A percentile compares a stretch with the other conserved stretches of the same genome.
Evolutionary conservation across 768 basidiomycete species (phyloP).

Genomic region (Leccinum aurantiacum): DNA sequence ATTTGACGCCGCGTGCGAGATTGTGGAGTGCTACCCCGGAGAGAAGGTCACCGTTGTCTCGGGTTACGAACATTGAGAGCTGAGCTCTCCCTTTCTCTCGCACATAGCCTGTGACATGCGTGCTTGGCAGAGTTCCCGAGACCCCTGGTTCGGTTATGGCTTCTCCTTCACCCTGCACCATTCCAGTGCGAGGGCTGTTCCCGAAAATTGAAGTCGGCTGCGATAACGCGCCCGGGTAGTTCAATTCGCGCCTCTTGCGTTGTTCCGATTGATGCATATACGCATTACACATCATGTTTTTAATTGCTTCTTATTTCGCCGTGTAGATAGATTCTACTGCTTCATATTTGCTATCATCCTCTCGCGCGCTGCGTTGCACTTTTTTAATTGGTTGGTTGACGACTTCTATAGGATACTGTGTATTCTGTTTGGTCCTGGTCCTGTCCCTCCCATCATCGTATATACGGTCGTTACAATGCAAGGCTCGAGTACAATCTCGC

Average conservation of each 20-base stretch:
- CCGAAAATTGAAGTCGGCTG: neutral
- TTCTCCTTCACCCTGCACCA: neutral
- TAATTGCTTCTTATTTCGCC: neutral
- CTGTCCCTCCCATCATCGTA: neutral
- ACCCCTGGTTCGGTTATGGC: neutral
- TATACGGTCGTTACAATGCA: neutral
- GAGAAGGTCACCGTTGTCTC: slow-evolving; percentile 29
- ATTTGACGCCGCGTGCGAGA: slow-evolving; percentile 6
- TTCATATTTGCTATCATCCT: neutral
- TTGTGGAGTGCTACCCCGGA: slow-evolving; percentile 13
- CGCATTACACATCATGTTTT: neutral
- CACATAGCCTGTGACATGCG: neutral
- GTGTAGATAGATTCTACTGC: neutral
- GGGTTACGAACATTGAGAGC: slow-evolving; percentile 18
- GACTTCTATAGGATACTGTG: neutral
- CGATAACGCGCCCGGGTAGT: neutral
- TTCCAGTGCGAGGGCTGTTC: neutral
- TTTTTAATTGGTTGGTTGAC: neutral
- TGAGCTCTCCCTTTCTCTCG: slow-evolving; percentile 17
- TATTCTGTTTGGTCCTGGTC: neutral
- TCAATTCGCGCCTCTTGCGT: neutral
- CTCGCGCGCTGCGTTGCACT: neutral
- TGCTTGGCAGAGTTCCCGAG: neutral
- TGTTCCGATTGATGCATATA: neutral
- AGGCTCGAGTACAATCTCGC: neutral